phyloP scores from a whole-genome alignment of 768 basidiomycete species.

The Sporobolomyces roseus region DNA sequence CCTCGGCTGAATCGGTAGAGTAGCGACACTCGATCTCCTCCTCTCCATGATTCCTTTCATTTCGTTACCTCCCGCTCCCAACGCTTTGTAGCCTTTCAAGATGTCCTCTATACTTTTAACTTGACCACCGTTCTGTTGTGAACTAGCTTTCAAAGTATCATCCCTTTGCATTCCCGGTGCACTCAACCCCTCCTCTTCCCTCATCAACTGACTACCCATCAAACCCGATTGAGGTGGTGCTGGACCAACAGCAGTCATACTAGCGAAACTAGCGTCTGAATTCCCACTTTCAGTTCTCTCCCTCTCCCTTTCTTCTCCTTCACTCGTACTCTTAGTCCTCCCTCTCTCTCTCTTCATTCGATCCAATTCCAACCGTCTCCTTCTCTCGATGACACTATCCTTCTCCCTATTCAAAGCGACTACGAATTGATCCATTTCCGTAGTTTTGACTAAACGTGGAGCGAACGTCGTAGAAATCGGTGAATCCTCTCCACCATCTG shows the following conservation, averaged over 20 bases:
- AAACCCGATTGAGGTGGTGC: background rate
- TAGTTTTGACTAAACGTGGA: constrained; percentile 7
- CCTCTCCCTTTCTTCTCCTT: background rate
- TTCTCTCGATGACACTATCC: background rate
- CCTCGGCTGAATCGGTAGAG: background rate
- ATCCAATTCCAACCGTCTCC: background rate
- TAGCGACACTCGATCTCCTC: constrained; percentile 5
- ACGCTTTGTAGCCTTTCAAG: constrained; percentile 5
- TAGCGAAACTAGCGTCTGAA: constrained; percentile 28
- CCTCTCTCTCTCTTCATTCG: background rate
- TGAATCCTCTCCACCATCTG: background rate
- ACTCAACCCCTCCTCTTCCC: constrained; percentile 6
- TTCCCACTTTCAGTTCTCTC: constrained; percentile 11
- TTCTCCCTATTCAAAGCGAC: background rate
- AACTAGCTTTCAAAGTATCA: constrained; percentile 19
- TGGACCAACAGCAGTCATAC: constrained; percentile 7
- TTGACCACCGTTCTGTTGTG: background rate
- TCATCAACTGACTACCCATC: background rate
- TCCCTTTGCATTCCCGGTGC: constrained; percentile 24
- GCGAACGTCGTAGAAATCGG: background rate
- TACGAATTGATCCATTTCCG: constrained; percentile 5
- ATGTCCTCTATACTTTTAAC: constrained; percentile 13
- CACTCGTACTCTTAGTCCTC: background rate
- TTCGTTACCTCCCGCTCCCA: constrained; percentile 3
- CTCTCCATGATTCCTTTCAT: background rate